phyloP scores from a whole-genome alignment of 306 rosid genomes.

The Erythrophleum fordii region DNA sequence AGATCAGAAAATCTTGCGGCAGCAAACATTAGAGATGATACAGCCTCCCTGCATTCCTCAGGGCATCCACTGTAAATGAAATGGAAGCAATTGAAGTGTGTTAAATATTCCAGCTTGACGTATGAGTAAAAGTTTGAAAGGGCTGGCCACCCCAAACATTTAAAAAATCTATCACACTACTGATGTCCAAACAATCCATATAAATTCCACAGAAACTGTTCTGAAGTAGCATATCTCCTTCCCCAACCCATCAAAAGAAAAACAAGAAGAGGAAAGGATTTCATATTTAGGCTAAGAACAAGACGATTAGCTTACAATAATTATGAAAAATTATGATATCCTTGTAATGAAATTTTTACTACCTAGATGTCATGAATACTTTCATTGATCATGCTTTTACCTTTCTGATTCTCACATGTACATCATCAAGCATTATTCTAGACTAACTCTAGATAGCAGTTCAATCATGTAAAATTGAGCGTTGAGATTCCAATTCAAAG shows the following conservation, averaged over 20 bases:
- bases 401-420: background rate
- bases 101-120: background rate
- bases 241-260: background rate
- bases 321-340: background rate
- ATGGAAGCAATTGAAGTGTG: slow-evolving; percentile 29
- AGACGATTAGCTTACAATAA: background rate
- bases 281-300: too few species aligned
- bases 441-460: background rate
- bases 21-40: slow-evolving; percentile 85
- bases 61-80: slow-evolving; percentile 80
- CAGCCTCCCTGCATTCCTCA: slow-evolving; percentile 86
- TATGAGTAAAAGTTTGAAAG: background rate
- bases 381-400: background rate
- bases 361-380: background rate
- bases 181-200: background rate
- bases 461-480: background rate
- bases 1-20: slow-evolving; percentile 97
- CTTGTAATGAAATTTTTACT: background rate
- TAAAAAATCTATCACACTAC: background rate
- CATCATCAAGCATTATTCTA: background rate
- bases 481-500: background rate
- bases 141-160: background rate
- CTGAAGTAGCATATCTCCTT: background rate
- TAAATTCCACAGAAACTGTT: background rate
- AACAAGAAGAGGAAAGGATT: background rate